Evolutionary conservation across 2,329 filamentous ascomycete genomes (phyloP).

Genomic region (Aulographum hederae): DNA sequence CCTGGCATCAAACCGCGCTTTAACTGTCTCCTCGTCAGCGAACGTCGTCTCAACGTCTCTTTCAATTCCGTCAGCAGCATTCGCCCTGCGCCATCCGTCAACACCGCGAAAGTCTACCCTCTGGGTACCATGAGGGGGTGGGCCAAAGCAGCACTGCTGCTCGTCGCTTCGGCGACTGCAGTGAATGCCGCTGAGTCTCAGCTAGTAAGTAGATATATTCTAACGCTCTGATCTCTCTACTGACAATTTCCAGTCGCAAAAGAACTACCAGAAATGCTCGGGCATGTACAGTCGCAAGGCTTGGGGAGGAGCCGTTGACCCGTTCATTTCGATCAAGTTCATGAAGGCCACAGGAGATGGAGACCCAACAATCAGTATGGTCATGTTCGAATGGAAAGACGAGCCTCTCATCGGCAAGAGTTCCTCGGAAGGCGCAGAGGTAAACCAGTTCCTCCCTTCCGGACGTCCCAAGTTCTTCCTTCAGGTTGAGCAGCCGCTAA

Average conservation of each 20-base stretch:
- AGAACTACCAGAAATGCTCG: no score
- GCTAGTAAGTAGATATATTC: slow-evolving; percentile 10
- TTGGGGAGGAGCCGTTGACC: slow-evolving; percentile 78
- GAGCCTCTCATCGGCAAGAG: slow-evolving; percentile 57
- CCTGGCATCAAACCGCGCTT: no score
- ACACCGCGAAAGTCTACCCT: no score
- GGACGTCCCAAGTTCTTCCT: no score
- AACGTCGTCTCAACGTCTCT: no score
- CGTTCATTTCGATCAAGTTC: slow-evolving; percentile 77
- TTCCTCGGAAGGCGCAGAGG: slow-evolving; percentile 21
- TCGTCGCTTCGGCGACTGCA: slow-evolving; percentile 14
- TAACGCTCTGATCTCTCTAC: not conserved
- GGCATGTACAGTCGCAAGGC: slow-evolving; percentile 87
- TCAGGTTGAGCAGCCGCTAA: no score
- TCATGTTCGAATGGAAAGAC: slow-evolving; percentile 92
- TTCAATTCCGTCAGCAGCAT: no score
- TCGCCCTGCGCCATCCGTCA: no score
- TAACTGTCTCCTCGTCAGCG: no score
- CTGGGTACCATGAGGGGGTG: slow-evolving; percentile 15
- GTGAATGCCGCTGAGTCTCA: slow-evolving; percentile 18
- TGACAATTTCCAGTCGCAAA: no score
- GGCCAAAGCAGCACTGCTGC: slow-evolving; percentile 14
- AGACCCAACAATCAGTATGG: slow-evolving; percentile 63
- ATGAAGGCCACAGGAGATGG: slow-evolving; percentile 35
- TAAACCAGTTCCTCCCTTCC: not conserved